A percentile compares a stretch with the other conserved stretches of the same genome.
Conservation (phyloP, 2,329 filamentous ascomycete genomes). For the Podosphaera leucotricha region DNA sequence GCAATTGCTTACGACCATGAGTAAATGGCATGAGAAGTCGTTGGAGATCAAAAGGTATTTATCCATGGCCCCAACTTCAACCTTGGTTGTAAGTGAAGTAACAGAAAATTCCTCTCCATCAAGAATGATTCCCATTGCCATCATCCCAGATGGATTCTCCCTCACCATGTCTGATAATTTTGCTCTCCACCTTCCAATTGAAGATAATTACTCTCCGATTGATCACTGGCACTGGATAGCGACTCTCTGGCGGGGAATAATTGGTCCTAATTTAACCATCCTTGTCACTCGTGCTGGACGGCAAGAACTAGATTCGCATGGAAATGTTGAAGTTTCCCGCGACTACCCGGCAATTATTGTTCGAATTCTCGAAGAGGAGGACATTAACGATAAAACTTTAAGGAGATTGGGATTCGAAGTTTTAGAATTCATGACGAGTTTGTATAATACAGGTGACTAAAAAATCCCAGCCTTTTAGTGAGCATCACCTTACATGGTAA, state of each 20-base stretch:
- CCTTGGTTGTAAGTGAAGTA: conserved; percentile 1
- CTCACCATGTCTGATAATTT: conserved; percentile 56
- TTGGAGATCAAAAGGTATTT: conserved; percentile 41
- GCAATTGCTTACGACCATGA: conserved; percentile 43
- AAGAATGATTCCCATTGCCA: conserved; percentile 37
- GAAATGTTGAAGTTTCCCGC: conserved; percentile 31
- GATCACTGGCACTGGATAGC: conserved; percentile 98
- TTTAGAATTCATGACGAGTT: conserved; percentile 43
- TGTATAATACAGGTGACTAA: too few species aligned
- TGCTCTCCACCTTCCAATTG: conserved; percentile 48
- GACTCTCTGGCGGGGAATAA: conserved; percentile 69
- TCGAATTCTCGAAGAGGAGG: conserved; percentile 19
- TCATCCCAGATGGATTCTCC: conserved; percentile 58
- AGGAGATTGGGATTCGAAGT: conserved; percentile 69
- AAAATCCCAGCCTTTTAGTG: conserved; percentile 1
- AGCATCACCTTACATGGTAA: background rate
- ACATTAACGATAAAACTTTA: conserved; percentile 43
- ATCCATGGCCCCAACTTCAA: conserved; percentile 14
- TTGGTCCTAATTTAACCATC: conserved; percentile 59
- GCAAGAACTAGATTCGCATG: conserved; percentile 19
- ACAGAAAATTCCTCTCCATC: conserved; percentile 7
- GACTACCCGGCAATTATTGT: conserved; percentile 31
- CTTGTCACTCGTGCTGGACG: conserved; percentile 26
- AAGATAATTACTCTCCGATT: conserved; percentile 53
- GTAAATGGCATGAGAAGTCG: conserved; percentile 53